Evolutionary conservation across 768 basidiomycete genomes (phyloP), one percentile per base, ranked within the genome.

Genomic region (Floccularia luteovirens): DNA sequence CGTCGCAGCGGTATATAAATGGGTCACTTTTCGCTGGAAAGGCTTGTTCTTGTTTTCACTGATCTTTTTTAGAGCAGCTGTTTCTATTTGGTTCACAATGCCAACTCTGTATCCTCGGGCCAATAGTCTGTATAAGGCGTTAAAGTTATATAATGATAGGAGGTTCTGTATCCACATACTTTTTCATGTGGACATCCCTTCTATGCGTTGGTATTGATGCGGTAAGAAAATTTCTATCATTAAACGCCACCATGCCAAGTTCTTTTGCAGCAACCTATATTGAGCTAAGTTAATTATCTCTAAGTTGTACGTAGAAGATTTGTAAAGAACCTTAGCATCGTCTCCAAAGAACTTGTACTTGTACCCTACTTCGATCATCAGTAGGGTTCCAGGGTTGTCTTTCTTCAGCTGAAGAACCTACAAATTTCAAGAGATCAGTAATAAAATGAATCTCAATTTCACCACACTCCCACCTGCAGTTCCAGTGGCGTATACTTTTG

Each of bases 1-100:
- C 89, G 90, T 94, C 22, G 88, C 77, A 21, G 88, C 78, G 20
- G 93, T 94, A 47, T 87, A 94, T 25, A 94, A 59, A 47, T 84
- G 74, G 0, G 82, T 82, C 7, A 97, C 53, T 52, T 78, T 70
- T 27, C 90, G 72, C 17, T 77, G 75, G 50, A 93, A 94, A 0
- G 79, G 74, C 0, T 72, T 68, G 48, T 80, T 83, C 38, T 78
- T 73, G 44, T 79, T 90, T 43, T 86, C 82, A 35, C 86, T 67
- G 2, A 68, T 78, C 62, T 87, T 90, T 64, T 93, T 93, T 36
- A 93, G 68, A 0, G 90, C 90, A 13, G 90, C 87, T 0, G 91
- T 92, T 59, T 93, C 90, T 1, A 70, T 74, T 54, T 93, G 91
- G 17, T 77, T 69, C 1, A 90, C 80, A 21, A 93, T 73, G 2